Conservation (phyloP, 768 basidiomycete species). For the Suillus ampliporus region DNA sequence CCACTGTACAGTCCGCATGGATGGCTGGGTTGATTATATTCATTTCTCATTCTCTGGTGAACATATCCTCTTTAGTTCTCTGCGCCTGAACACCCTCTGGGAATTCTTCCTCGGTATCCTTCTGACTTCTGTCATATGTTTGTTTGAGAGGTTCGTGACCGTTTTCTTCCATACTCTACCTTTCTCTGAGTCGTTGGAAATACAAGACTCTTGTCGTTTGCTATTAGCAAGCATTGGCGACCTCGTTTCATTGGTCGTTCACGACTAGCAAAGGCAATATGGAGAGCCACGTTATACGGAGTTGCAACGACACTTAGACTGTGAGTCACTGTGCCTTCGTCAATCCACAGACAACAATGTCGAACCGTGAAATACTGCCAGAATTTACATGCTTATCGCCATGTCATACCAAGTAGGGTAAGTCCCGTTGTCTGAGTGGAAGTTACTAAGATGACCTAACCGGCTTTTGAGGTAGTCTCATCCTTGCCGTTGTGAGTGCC, state of each 20-base stretch:
- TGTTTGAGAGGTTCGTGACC: constrained; percentile 57
- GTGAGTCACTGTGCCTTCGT: constrained; percentile 47
- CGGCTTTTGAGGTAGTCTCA: constrained; percentile 5
- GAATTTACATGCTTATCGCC: constrained; percentile 73
- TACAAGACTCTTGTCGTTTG: constrained; percentile 54
- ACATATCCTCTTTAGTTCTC: constrained; percentile 47
- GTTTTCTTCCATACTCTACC: constrained; percentile 2
- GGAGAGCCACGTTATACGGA: constrained; percentile 62
- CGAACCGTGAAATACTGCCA: constrained; percentile 30
- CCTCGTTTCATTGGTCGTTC: constrained; percentile 49
- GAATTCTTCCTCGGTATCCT: constrained; percentile 54
- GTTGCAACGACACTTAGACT: constrained; percentile 62
- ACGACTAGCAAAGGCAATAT: constrained; percentile 51
- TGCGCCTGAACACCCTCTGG: constrained; percentile 53
- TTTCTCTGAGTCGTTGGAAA: constrained; percentile 10
- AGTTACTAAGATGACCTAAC: neutral
- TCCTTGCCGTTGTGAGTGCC: constrained; percentile 4
- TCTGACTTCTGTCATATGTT: constrained; percentile 54
- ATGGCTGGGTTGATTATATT: constrained; percentile 54
- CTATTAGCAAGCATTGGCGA: constrained; percentile 53
- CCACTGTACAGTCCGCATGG: constrained; percentile 31
- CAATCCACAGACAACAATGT: neutral
- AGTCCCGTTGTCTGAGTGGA: constrained; percentile 30
- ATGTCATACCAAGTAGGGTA: constrained; percentile 78
- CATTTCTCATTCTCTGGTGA: constrained; percentile 50